phyloP scores from a whole-genome alignment of 2,329 filamentous ascomycete genomes.

The Leptoxyphium fumago region DNA sequence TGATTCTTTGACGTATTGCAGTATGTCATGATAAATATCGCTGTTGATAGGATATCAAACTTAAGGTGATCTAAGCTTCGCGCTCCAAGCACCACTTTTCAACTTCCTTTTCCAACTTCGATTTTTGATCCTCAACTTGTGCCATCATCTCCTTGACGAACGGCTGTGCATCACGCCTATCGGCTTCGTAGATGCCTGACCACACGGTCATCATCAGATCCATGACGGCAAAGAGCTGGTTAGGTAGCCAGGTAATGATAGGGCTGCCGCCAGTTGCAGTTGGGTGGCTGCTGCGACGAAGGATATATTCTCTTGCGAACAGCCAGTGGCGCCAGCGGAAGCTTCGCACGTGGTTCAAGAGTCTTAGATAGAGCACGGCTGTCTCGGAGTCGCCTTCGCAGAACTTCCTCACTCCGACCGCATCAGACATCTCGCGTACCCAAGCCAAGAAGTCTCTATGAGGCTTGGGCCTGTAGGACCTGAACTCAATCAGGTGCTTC shows the following conservation, averaged over 20 bases:
- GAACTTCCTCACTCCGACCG: conserved; percentile 43
- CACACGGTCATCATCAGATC: conserved; percentile 51
- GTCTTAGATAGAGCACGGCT: conserved; percentile 30
- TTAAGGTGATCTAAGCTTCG: conserved; percentile 13
- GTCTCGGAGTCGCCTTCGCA: conserved; percentile 22
- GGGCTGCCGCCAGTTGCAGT: conserved; percentile 69
- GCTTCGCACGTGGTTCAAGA: conserved; percentile 60
- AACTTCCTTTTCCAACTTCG: conserved; percentile 57
- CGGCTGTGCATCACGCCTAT: conserved; percentile 6
- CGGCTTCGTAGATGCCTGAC: conserved; percentile 17
- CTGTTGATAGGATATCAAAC: neutral
- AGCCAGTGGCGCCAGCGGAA: conserved; percentile 79
- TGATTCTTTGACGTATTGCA: too few species aligned
- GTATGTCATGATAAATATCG: too few species aligned
- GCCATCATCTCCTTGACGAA: conserved; percentile 46
- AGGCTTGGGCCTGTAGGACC: conserved; percentile 74
- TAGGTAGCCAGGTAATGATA: conserved; percentile 73
- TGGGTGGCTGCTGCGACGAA: conserved; percentile 61
- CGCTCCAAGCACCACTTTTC: conserved; percentile 58
- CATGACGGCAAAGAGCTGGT: conserved; percentile 63
- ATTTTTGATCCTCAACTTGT: conserved; percentile 45
- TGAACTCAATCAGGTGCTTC: conserved; percentile 75
- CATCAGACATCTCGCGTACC: conserved; percentile 40
- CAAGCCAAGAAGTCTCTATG: conserved; percentile 73
- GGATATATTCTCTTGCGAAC: conserved; percentile 71